Conservation (phyloP, 495 filamentous ascomycete genomes). For the Neurospora hispaniola region DNA sequence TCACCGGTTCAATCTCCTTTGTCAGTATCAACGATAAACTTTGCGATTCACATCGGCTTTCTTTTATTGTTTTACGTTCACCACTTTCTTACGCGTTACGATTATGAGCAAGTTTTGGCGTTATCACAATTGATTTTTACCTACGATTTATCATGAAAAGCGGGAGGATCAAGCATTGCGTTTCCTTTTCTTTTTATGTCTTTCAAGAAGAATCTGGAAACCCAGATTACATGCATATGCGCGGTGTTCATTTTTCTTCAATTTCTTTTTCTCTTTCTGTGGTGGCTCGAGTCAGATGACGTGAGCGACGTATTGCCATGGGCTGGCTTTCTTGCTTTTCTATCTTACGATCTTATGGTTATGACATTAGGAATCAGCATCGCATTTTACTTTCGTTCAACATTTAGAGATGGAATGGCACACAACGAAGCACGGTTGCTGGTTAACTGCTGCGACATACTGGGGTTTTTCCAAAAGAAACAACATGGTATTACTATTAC, state of each 20-base stretch:
- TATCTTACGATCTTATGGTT: background rate
- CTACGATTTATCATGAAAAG: background rate
- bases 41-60: slow-evolving; percentile 1
- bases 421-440: background rate
- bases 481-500: background rate
- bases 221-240: background rate
- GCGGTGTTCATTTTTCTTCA: background rate
- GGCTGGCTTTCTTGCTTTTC: background rate
- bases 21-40: background rate
- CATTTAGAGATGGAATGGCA: background rate
- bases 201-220: background rate
- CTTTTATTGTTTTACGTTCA: background rate
- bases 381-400: background rate
- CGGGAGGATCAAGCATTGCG: background rate
- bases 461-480: background rate
- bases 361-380: background rate
- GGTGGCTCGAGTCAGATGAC: background rate
- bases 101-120: background rate
- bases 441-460: background rate
- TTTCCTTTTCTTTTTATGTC: background rate
- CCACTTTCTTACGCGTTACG: background rate
- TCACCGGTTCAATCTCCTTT: background rate
- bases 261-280: background rate
- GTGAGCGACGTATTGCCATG: background rate
- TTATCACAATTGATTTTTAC: background rate